These are phyloP conservation scores for Cyberlindnera veronae DNA, from an alignment of 805 yeast genomes.

Conservation along the genomic window DNA sequence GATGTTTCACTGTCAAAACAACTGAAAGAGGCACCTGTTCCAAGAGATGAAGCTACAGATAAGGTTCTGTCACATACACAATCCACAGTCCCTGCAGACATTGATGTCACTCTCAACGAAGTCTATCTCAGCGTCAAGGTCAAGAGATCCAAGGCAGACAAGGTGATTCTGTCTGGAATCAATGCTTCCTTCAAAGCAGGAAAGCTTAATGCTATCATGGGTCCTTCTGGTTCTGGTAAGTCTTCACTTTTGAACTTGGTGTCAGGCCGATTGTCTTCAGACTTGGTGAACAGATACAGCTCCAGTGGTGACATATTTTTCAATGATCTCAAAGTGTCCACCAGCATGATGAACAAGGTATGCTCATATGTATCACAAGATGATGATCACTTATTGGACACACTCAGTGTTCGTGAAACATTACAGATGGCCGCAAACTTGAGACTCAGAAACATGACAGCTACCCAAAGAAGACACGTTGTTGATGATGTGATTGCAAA, in stretches of 20 bases:
- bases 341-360: constrained; percentile 38
- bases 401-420: constrained; percentile 77
- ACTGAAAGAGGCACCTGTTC: constrained; percentile 8
- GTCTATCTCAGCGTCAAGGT: constrained; percentile 18
- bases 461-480: constrained; percentile 40
- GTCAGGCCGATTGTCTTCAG: constrained; percentile 53
- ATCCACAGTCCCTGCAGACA: too few species aligned
- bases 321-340: constrained; percentile 37
- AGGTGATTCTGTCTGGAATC: constrained; percentile 21
- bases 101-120: constrained; percentile 17
- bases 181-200: constrained; percentile 26
- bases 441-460: constrained; percentile 47
- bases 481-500: constrained; percentile 58
- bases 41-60: constrained; percentile 1
- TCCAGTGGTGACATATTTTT: constrained; percentile 43
- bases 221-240: constrained; percentile 81
- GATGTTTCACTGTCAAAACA: constrained; percentile 25
- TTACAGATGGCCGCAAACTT: constrained; percentile 66
- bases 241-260: constrained; percentile 61
- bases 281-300: constrained; percentile 23
- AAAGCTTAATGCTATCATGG: constrained; percentile 70
- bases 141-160: constrained; percentile 9
- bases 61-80: too few species aligned
- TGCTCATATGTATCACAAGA: constrained; percentile 84
- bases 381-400: constrained; percentile 67